These are phyloP conservation scores for Paecilomyces niveus DNA, from an alignment of 2,329 filamentous ascomycete genomes.

Conservation along the genomic window DNA sequence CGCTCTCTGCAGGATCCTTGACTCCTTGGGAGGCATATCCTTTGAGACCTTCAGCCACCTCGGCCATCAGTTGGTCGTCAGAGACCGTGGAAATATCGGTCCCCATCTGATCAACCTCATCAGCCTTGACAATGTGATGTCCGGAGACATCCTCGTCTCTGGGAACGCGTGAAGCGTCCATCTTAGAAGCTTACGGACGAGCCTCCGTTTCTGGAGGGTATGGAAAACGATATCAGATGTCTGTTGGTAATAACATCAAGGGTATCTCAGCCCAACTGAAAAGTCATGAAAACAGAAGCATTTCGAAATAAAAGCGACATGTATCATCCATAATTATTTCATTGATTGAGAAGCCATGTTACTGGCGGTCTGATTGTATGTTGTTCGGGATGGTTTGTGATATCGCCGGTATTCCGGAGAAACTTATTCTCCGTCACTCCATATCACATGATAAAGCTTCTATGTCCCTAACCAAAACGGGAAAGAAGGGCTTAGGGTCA, in stretches of 20 bases:
- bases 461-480: not conserved
- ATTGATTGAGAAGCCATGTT: not conserved
- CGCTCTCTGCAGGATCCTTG: conserved; percentile 5
- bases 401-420: conserved; percentile 1
- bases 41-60: conserved; percentile 31
- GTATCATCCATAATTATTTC: not conserved
- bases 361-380: not conserved
- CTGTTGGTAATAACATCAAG: conserved; percentile 7
- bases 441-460: conserved; percentile 1
- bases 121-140: conserved; percentile 41
- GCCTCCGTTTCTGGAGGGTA: conserved; percentile 1
- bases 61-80: conserved; percentile 37
- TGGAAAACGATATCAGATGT: conserved; percentile 2
- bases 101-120: conserved; percentile 43
- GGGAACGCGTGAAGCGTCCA: conserved; percentile 20
- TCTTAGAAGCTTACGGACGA: conserved; percentile 7
- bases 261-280: conserved; percentile 6
- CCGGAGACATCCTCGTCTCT: conserved; percentile 19
- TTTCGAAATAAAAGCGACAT: not conserved
- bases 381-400: not conserved
- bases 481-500: not conserved
- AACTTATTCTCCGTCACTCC: not conserved
- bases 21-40: conserved; percentile 23
- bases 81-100: conserved; percentile 40
- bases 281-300: not conserved